Evolutionary conservation across 306 rosid species (phyloP), one percentile per base, ranked within the genome.

Genomic region (Sophora flavescens): DNA sequence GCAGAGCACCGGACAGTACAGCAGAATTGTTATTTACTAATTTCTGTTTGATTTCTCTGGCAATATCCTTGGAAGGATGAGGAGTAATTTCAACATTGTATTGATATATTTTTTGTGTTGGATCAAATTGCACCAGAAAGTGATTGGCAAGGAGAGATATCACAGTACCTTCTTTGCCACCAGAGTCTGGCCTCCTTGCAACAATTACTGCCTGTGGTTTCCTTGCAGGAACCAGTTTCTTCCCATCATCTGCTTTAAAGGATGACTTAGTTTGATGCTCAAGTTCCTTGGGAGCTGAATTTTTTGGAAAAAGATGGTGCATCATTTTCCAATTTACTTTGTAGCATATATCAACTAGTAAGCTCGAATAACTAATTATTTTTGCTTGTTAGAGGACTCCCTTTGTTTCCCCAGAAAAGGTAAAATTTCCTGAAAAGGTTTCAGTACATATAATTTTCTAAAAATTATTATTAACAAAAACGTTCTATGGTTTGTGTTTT

Each of bases 11-110:
- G 3, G 87, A 96, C 35, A 96, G 96, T 64, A 84, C 48, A 63
- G 14, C 81, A 6, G 93, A 72, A 82, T 89, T 91, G 51, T 82
- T 93, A 47, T 84, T 81, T 1, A 92, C 90, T 76, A 96, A 69
- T n/a, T 89, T 92, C 72, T 88, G 92, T 73, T 96, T 96, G 84
- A 96, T 90, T 86, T 52, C 73, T 64, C 97, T 79, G 13, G 98
- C 90, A 33, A 92, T 70, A 61, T 91, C 97, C 86, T 91, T 96
- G 63, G 99, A 89, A 28, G 99, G 98, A 63, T 78, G 84, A 16
- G 99, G 99, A 68, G 89, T 88, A 57, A 96, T 96, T 69, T 92
- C 99, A 39, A 96, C 99, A 84, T 96, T 87, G 90, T 96, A 96
- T 75, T 96, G 99, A 66, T 84, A 96, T 69, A 96, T 86, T 14